Evolutionary conservation across 139 green algal species (phyloP), one percentile per base, ranked within the genome.

Genomic region (Chlamydomonas schloesseri): DNA sequence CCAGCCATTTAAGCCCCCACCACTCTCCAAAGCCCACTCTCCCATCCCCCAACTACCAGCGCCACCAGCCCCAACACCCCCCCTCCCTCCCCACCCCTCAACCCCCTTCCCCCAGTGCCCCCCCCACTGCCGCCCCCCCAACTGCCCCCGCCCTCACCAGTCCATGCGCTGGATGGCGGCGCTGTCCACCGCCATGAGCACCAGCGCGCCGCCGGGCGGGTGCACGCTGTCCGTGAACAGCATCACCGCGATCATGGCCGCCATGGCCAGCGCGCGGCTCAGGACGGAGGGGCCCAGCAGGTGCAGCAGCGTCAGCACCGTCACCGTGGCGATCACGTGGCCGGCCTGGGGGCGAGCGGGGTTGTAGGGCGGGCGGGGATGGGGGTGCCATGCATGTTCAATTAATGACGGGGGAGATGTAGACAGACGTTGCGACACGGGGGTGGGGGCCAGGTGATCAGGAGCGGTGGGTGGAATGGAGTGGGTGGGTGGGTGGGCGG

Each of bases 111-210:
- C 8, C 60, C 21, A 11, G 20, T n/a, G 60, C 24, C 60, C 23
- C 60, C 60, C 10, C 60, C 24, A 11, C 60, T 31, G 20, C 60
- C 60, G 1, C 24, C 64, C n/a, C 20, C 64, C 29, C n/a, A 34
- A 5, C 24, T 15, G 15, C 68, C 33, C 18, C 2, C 33, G 0
- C 6, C 17, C 68, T 34, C 47, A 88, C 72, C 79, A 87, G 33
- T 71, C 53, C 47, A 91, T 82, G 10, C 28, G 29, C 76, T 93
- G 90, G 14, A 91, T 82, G 31, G 84, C 57, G 15, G 64, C n/a
- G 28, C 64, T 83, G 79, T 91, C 90, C 71, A 91, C 86, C 8
- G 90, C 88, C 71, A 93, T 86, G n/a, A 93, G 85, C 53, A 91
- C 85, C 75, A 93, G 76, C 17, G 90, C 90, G 36, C 90, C 90